phyloP scores from a whole-genome alignment of 2,329 filamentous ascomycete species.

The Rhynchosporium secalis region DNA sequence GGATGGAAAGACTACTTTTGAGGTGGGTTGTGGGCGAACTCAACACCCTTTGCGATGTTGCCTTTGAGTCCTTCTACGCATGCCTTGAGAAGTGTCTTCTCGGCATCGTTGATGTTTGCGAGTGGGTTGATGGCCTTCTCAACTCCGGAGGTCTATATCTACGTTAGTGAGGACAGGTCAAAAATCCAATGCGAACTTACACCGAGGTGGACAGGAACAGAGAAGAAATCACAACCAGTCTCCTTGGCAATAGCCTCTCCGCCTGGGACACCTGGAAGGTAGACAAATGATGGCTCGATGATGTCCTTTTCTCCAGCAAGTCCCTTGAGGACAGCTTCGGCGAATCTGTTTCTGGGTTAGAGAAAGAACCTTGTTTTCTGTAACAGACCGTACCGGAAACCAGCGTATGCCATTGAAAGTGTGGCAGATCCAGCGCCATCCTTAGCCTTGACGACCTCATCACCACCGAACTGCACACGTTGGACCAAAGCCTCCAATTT shows the following conservation, averaged over 20 bases:
- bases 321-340: constrained; percentile 91
- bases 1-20: constrained; percentile 70
- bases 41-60: constrained; percentile 93
- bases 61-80: constrained; percentile 77
- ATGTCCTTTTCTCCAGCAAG: constrained; percentile 92
- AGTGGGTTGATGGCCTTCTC: constrained; percentile 85
- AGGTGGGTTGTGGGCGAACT: constrained; percentile 83
- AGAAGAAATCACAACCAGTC: constrained; percentile 90
- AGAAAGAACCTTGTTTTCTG: neutral
- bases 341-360: constrained; percentile 61
- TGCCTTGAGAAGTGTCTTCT: constrained; percentile 82
- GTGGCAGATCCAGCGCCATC: constrained; percentile 88
- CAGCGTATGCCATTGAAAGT: constrained; percentile 92
- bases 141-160: constrained; percentile 70
- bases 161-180: constrained; percentile 37
- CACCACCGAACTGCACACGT: constrained; percentile 96
- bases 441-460: constrained; percentile 95
- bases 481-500: constrained; percentile 90
- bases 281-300: constrained; percentile 92
- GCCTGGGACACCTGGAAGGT: constrained; percentile 85
- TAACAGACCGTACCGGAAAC: constrained; percentile 68
- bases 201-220: constrained; percentile 91
- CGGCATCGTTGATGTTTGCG: constrained; percentile 74
- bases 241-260: constrained; percentile 83
- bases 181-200: constrained; percentile 55